phyloP scores from a whole-genome alignment of 192 early-diverging fungal species.

The Backusella luteola region DNA sequence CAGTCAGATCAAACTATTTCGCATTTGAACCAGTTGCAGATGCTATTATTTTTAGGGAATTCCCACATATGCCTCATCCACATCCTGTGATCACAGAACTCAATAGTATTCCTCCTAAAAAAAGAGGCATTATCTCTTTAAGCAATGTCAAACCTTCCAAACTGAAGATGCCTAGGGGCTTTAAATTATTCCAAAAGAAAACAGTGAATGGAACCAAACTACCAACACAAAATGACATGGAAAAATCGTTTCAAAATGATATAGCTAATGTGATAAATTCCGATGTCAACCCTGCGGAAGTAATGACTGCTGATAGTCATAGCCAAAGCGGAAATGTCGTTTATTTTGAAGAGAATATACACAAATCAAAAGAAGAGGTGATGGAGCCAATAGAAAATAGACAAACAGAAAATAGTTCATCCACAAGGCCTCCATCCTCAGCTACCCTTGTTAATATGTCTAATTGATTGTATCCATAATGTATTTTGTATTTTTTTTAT shows the following conservation, averaged over 20 bases:
- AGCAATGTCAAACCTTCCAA: slow-evolving; percentile 8
- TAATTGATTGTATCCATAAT: neutral
- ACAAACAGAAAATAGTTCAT: neutral
- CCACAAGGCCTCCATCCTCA: neutral
- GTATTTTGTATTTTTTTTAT: neutral
- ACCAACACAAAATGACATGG: neutral
- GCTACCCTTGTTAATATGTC: neutral
- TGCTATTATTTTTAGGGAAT: neutral
- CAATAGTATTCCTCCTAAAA: slow-evolving; percentile 7
- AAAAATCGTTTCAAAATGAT: neutral
- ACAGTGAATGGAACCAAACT: neutral
- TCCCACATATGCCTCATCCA: neutral
- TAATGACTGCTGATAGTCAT: neutral
- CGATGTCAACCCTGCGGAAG: neutral
- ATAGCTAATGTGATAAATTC: neutral
- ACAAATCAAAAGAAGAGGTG: neutral
- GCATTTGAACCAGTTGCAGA: neutral
- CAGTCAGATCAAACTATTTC: neutral
- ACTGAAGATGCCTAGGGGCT: neutral
- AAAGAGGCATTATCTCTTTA: neutral
- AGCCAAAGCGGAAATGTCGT: neutral
- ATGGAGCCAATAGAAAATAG: neutral
- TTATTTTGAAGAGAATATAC: neutral
- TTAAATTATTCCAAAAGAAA: neutral
- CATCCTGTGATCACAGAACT: neutral